Percentiles rank a stretch among this genome's conserved stretches.
phyloP scores from a whole-genome alignment of 2,329 filamentous ascomycete genomes.

The Epichloe elymi region DNA sequence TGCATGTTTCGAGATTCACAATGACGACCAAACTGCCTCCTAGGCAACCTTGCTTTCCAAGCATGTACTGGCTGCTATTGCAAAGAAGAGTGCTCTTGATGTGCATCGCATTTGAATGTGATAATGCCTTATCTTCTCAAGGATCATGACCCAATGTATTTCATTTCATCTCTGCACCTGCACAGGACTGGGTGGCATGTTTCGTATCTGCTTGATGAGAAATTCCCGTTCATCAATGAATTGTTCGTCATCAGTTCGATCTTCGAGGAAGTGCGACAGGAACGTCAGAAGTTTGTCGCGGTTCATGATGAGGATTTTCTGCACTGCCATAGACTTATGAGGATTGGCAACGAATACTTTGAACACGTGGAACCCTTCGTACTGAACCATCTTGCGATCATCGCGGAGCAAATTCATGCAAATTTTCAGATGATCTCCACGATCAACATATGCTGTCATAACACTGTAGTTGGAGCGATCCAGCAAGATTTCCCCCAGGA shows the following conservation, averaged over 20 bases:
- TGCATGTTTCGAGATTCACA: background rate
- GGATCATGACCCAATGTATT: background rate
- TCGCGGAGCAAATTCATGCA: slow-evolving; percentile 96
- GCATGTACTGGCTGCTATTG: background rate
- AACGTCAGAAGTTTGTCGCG: slow-evolving; percentile 82
- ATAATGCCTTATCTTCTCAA: background rate
- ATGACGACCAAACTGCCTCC: background rate
- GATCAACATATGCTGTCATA: slow-evolving; percentile 95
- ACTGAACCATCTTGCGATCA: slow-evolving; percentile 97
- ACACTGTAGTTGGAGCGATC: slow-evolving; percentile 95
- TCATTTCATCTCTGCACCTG: slow-evolving; percentile 30
- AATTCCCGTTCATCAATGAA: slow-evolving; percentile 98
- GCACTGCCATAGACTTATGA: slow-evolving; percentile 91
- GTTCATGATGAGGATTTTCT: slow-evolving; percentile 93
- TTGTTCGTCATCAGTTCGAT: slow-evolving; percentile 92
- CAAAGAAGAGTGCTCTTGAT: background rate
- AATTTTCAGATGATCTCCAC: slow-evolving; percentile 90
- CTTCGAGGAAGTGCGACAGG: slow-evolving; percentile 81
- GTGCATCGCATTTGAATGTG: background rate
- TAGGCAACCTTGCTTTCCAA: background rate
- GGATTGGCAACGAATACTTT: slow-evolving; percentile 99
- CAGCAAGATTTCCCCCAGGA: slow-evolving; percentile 85
- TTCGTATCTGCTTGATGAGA: slow-evolving; percentile 82
- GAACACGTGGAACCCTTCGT: slow-evolving; percentile 98
- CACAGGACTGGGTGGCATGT: slow-evolving; percentile 47